Evolutionary conservation across 2,329 filamentous ascomycete genomes (phyloP).

Genomic region (Elsinoe fawcettii): DNA sequence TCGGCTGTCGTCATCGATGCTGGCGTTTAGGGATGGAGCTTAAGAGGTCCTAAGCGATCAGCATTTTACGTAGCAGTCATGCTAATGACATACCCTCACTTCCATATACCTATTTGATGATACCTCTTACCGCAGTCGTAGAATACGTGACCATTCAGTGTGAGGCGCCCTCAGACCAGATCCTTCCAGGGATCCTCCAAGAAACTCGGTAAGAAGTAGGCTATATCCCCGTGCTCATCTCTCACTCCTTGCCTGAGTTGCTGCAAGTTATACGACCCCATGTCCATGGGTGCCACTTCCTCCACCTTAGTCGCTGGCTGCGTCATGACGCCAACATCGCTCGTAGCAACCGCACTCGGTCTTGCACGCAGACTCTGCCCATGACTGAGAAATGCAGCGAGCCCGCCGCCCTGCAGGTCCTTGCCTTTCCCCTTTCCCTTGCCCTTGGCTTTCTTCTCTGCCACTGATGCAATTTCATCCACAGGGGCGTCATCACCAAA

Average conservation of each 20-base stretch:
- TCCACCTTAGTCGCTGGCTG: neutral
- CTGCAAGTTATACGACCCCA: slow-evolving; percentile 26
- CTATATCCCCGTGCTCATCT: slow-evolving; percentile 52
- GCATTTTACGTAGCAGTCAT: neutral
- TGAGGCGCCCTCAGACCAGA: slow-evolving; percentile 35
- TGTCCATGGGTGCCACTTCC: neutral
- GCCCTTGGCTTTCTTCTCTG: neutral
- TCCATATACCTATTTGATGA: neutral
- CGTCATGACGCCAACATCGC: neutral
- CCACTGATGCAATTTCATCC: neutral
- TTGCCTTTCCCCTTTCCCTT: neutral
- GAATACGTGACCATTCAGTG: neutral
- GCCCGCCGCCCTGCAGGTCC: slow-evolving; percentile 2
- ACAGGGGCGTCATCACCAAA: neutral
- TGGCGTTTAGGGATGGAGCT: neutral
- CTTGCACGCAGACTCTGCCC: slow-evolving; percentile 4
- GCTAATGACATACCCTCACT: neutral
- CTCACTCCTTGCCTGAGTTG: slow-evolving; percentile 34
- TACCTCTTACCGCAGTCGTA: too few species aligned
- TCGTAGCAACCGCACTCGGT: neutral
- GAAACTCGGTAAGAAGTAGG: slow-evolving; percentile 61
- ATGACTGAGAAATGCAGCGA: slow-evolving; percentile 8
- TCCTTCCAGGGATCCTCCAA: slow-evolving; percentile 65
- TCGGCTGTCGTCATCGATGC: neutral
- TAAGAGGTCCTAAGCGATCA: neutral